A percentile compares a stretch with the other conserved stretches of the same genome.
Conservation (phyloP, 2,329 filamentous ascomycete genomes). For the Xylariales sp. region DNA sequence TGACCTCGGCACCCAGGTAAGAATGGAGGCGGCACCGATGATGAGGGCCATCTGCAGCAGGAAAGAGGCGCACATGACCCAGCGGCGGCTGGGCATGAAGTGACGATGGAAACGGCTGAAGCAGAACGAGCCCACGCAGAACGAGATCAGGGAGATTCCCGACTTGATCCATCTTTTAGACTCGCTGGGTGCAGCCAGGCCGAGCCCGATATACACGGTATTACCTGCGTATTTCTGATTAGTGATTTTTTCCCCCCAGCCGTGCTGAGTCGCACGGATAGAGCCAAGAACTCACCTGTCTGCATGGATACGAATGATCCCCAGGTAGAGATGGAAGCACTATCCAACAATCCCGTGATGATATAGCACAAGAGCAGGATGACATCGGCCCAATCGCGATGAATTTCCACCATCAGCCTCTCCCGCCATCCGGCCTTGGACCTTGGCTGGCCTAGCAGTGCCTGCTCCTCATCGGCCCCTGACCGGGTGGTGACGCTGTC, state of each 20-base stretch:
- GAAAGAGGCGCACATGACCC: slow-evolving; percentile 61
- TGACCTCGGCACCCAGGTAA: slow-evolving; percentile 40
- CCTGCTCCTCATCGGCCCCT: slow-evolving; percentile 28
- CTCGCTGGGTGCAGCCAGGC: slow-evolving; percentile 54
- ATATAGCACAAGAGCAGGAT: slow-evolving; percentile 69
- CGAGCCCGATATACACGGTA: slow-evolving; percentile 74
- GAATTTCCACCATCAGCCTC: slow-evolving; percentile 42
- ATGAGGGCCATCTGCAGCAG: slow-evolving; percentile 46
- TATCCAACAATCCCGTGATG: slow-evolving; percentile 74
- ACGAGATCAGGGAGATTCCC: slow-evolving; percentile 62
- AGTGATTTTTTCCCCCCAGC: slow-evolving; percentile 5
- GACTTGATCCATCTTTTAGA: slow-evolving; percentile 67
- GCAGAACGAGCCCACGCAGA: slow-evolving; percentile 67
- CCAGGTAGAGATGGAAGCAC: slow-evolving; percentile 71
- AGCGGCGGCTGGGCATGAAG: slow-evolving; percentile 58
- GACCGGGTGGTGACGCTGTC: slow-evolving; percentile 9
- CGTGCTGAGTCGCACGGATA: too few species aligned
- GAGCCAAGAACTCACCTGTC: slow-evolving; percentile 48
- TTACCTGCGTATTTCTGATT: slow-evolving; percentile 58
- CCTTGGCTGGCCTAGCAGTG: slow-evolving; percentile 18
- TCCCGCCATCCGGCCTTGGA: slow-evolving; percentile 22
- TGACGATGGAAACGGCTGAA: slow-evolving; percentile 66
- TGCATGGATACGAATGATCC: slow-evolving; percentile 82
- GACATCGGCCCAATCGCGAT: slow-evolving; percentile 60
- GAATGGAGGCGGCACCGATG: slow-evolving; percentile 46